Evolutionary conservation across 169 alveolate species (phyloP).

Genomic region (Plasmodium berghei): DNA sequence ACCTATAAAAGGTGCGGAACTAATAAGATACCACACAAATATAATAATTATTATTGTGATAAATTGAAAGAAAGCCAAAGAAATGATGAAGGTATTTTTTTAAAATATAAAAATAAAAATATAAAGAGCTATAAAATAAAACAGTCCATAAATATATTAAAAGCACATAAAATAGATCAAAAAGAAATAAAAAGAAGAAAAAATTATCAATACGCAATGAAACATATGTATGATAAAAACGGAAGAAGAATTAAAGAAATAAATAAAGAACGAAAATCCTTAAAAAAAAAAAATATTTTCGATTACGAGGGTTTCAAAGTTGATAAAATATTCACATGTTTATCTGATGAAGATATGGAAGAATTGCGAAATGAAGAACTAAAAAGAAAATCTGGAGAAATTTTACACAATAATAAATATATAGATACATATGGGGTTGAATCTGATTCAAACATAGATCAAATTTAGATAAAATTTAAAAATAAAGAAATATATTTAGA

Average conservation of each 20-base stretch:
- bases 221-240: constrained; percentile 65
- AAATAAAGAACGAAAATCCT: constrained; percentile 57
- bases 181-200: constrained; percentile 64
- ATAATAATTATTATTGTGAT: neutral
- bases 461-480: neutral
- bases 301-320: constrained; percentile 74
- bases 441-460: constrained; percentile 40
- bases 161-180: constrained; percentile 58
- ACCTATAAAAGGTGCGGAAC: neutral
- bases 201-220: constrained; percentile 72
- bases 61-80: neutral
- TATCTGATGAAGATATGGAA: constrained; percentile 64
- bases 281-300: constrained; percentile 61
- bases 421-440: constrained; percentile 71
- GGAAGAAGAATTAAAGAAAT: constrained; percentile 71
- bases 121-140: neutral
- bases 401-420: constrained; percentile 62
- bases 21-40: neutral
- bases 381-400: constrained; percentile 65
- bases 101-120: neutral
- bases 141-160: neutral
- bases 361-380: constrained; percentile 62
- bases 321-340: constrained; percentile 36
- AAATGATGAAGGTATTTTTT: neutral
- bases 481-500: too few species aligned